Percentiles rank a stretch among this genome's conserved stretches.
Conservation (phyloP, 441 rosid genomes). For the Populus hybrid region DNA sequence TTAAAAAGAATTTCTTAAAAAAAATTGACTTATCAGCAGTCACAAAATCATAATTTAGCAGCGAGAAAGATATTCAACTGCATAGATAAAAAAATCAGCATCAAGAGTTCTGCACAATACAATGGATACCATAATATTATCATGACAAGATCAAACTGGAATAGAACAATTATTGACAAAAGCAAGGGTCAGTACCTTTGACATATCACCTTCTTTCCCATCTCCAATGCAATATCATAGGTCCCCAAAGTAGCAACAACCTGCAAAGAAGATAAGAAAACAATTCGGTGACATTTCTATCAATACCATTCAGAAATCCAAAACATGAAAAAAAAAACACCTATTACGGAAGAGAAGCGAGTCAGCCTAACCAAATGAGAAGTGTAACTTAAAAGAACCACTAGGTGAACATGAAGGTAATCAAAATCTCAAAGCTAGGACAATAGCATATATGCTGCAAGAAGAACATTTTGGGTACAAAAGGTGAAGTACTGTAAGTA, state of each 20-base stretch:
- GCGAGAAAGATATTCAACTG: background rate
- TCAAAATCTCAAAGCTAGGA: too few species aligned
- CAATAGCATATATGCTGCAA: too few species aligned
- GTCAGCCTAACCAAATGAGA: too few species aligned
- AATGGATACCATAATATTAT: background rate
- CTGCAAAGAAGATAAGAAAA: slow-evolving; percentile 35
- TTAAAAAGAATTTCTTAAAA: too few species aligned
- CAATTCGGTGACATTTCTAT: too few species aligned
- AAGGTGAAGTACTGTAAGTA: too few species aligned
- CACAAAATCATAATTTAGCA: background rate
- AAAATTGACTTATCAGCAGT: background rate
- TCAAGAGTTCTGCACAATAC: background rate
- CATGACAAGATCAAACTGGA: background rate
- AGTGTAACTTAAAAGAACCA: too few species aligned
- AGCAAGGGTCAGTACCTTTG: slow-evolving; percentile 52
- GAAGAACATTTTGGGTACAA: too few species aligned
- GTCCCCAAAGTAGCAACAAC: slow-evolving; percentile 87
- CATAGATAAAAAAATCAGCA: background rate
- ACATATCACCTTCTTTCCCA: slow-evolving; percentile 89
- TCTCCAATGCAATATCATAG: slow-evolving; percentile 76
- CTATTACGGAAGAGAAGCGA: too few species aligned
- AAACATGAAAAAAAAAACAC: too few species aligned
- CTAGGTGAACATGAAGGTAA: too few species aligned
- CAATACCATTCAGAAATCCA: too few species aligned
- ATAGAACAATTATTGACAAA: background rate